Conservation (phyloP, 805 yeast genomes). For the Candida adriatica region DNA sequence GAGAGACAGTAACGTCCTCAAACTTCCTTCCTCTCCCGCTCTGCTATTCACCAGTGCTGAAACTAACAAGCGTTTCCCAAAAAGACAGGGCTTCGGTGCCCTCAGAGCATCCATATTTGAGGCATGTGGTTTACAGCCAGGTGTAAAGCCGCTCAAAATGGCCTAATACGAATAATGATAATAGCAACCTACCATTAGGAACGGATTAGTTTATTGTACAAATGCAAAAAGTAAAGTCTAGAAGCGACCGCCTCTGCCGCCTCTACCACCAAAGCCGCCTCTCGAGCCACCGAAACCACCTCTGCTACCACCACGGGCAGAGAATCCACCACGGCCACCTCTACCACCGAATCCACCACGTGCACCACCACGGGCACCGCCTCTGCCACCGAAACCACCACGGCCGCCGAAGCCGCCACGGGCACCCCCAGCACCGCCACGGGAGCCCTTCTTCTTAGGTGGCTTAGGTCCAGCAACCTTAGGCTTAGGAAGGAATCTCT, state of each 20-base stretch:
- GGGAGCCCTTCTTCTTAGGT: constrained; percentile 58
- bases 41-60: constrained; percentile 47
- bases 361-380: constrained; percentile 18
- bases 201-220: constrained; percentile 11
- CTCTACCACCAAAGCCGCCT: constrained; percentile 14
- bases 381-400: constrained; percentile 1
- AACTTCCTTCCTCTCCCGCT: constrained; percentile 35
- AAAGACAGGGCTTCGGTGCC: constrained; percentile 48
- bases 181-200: not conserved
- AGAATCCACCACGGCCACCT: constrained; percentile 34
- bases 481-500: constrained; percentile 95
- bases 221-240: constrained; percentile 6
- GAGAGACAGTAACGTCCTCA: constrained; percentile 31
- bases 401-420: constrained; percentile 29
- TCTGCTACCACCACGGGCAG: constrained; percentile 19
- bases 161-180: not conserved
- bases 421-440: constrained; percentile 46
- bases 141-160: constrained; percentile 16
- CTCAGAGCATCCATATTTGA: constrained; percentile 45
- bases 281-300: constrained; percentile 22
- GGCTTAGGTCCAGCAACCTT: constrained; percentile 80
- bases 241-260: constrained; percentile 19
- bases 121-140: constrained; percentile 38
- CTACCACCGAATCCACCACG: constrained; percentile 40
- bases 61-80: constrained; percentile 25